Base-by-base conservation (phyloP, 2,329 filamentous ascomycete genomes). In the Pseudogymnoascus sp. region DNA sequence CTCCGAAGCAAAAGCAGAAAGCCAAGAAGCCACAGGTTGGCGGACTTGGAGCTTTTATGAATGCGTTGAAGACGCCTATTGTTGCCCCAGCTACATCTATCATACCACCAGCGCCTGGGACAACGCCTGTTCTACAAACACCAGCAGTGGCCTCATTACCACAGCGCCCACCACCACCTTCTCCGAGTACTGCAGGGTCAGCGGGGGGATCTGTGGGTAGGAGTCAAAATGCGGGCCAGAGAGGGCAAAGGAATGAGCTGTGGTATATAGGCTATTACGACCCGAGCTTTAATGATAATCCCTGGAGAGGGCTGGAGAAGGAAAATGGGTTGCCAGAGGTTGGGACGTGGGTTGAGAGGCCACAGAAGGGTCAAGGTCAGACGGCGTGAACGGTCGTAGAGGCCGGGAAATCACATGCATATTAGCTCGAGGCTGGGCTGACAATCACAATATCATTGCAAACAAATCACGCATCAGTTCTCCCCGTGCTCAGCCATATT, bases 201-300 rank as follows among this genome's bases (percentile, higher is more conserved):
- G 11, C 60, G 9, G 35, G 35, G 9, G 40, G 3, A n/a, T 33
- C 44, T 13, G 10, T 40, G 59, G 59, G 35, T 11, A 60, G 59
- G 35, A 7, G 33, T 31, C 35, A 62, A 40, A 33, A 65, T 65
- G 42, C 62, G 64, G 53, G 67, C 63, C 11, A 67, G 65, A 50
- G 64, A 70, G 76, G 77, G 2, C 73, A 79, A 38, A 74, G 73
- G 60, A 78, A 79, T 65, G 74, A 77, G 64, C 75, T 75, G 1
- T 90, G 88, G 78, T 89, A 87, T 74, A 76, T 81, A 40, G 85
- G 80, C 37, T 90, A 89, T 73, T 92, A 91, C 73, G 83, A 90
- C 64, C 82, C 83, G 0, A 81, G 79, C 64, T 89, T 87, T 65
- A 84, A 90, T 68, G 80, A 87, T 71, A 90, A 93, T 71, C 89